Evolutionary conservation across 148 eudicot species (phyloP).

Genomic region (Rhododendron molle): DNA sequence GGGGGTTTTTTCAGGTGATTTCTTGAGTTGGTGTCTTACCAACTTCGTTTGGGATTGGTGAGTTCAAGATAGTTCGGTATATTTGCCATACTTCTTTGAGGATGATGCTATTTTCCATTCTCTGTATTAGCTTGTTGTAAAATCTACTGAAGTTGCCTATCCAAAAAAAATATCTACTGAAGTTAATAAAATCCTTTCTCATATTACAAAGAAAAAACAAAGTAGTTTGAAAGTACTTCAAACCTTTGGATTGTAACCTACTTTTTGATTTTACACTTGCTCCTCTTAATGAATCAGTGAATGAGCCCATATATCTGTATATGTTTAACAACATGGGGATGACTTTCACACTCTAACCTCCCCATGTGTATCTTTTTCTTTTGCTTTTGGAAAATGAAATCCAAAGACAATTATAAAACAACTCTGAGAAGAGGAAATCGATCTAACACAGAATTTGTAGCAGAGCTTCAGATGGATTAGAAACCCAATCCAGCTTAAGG

Average conservation of each 20-base stretch:
- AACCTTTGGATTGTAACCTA: neutral
- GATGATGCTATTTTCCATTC: neutral
- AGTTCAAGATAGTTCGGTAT: neutral
- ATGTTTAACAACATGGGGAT: neutral
- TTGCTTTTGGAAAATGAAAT: neutral
- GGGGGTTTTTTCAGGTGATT: neutral
- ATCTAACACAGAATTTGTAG: neutral
- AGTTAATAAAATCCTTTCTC: neutral
- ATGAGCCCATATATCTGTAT: neutral
- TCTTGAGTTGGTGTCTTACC: neutral
- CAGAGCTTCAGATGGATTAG: neutral
- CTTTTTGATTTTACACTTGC: neutral
- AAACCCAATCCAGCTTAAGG: too few species aligned
- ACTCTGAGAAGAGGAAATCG: neutral
- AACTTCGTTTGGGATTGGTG: neutral
- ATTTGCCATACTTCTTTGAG: neutral
- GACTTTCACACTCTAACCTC: neutral
- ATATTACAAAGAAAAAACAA: neutral
- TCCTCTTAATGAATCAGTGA: neutral
- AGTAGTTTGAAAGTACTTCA: neutral
- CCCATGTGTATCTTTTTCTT: neutral
- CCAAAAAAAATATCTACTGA: too few species aligned
- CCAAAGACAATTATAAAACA: neutral
- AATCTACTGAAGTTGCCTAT: neutral
- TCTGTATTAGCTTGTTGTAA: neutral